phyloP scores from a whole-genome alignment of 169 alveolate genomes.

The Plasmodium vivax region DNA sequence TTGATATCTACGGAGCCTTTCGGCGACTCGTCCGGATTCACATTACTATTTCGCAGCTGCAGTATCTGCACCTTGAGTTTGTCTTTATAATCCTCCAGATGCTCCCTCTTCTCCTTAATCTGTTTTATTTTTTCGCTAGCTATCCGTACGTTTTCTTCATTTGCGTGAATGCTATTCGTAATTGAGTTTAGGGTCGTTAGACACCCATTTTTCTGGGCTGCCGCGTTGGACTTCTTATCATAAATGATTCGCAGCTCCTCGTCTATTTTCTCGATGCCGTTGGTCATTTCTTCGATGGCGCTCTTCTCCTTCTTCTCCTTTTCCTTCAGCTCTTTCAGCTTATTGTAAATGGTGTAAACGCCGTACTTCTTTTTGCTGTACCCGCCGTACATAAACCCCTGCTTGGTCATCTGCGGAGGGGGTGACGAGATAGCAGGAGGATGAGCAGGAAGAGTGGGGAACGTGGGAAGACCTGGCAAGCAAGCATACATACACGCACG shows the following conservation, averaged over 20 bases:
- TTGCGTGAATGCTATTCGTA: constrained; percentile 35
- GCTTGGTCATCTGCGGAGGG: constrained; percentile 59
- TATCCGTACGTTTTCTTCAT: constrained; percentile 41
- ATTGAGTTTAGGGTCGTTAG: constrained; percentile 47
- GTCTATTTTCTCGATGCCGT: constrained; percentile 45
- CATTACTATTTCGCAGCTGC: constrained; percentile 54
- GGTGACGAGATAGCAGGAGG: not conserved
- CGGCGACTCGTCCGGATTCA: constrained; percentile 46
- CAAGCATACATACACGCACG: not conserved
- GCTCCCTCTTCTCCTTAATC: constrained; percentile 43
- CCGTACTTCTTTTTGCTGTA: constrained; percentile 69
- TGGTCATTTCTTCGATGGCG: constrained; percentile 38
- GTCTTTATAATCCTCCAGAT: constrained; percentile 51
- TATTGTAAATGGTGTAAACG: constrained; percentile 48
- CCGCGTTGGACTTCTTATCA: constrained; percentile 32
- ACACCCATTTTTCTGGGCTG: constrained; percentile 69
- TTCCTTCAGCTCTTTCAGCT: constrained; percentile 48
- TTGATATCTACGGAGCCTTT: constrained; percentile 35
- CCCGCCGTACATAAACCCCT: constrained; percentile 72
- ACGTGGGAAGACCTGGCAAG: not conserved
- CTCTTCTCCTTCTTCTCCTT: constrained; percentile 60
- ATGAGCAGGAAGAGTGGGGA: not conserved
- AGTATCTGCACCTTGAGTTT: constrained; percentile 53
- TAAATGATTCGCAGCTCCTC: constrained; percentile 53
- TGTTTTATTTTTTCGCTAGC: constrained; percentile 54